A percentile compares a stretch with the other conserved stretches of the same genome.
Evolutionary conservation across 1,284 basidiomycete species (phyloP).

Genomic region (Sanghuangporus weigelae): DNA sequence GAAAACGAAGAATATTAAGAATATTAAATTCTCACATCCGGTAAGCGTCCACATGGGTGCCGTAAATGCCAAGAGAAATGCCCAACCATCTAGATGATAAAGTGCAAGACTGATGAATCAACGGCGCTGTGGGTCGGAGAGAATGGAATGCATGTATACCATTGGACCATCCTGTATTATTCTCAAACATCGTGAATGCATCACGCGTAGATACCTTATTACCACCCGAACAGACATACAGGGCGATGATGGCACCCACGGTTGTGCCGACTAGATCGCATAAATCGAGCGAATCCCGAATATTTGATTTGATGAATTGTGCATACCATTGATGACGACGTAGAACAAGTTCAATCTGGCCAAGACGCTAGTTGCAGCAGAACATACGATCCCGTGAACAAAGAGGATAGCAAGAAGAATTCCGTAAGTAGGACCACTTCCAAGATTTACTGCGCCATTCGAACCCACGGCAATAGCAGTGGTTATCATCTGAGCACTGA

Average conservation of each 20-base stretch:
- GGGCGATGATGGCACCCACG: constrained; percentile 52
- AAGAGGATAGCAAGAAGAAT: constrained; percentile 59
- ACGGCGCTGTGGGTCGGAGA: background rate
- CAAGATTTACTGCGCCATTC: constrained; percentile 45
- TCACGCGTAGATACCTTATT: constrained; percentile 58
- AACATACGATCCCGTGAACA: constrained; percentile 63
- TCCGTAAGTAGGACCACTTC: constrained; percentile 59
- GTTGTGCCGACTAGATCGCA: constrained; percentile 46
- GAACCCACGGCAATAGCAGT: constrained; percentile 61
- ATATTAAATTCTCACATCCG: constrained; percentile 56
- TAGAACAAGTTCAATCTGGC: constrained; percentile 68
- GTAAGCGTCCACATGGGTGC: constrained; percentile 76
- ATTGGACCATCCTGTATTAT: constrained; percentile 63
- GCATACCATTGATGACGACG: constrained; percentile 53
- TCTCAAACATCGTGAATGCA: constrained; percentile 66
- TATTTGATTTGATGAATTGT: background rate
- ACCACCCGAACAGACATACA: constrained; percentile 51
- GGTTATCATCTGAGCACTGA: constrained; percentile 68
- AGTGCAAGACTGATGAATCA: background rate
- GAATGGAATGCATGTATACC: constrained; percentile 31
- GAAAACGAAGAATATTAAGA: background rate
- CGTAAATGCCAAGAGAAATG: constrained; percentile 67
- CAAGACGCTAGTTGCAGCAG: constrained; percentile 58
- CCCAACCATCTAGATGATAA: constrained; percentile 51
- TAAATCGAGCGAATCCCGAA: constrained; percentile 1